Evolutionary conservation across 306 rosid species (phyloP).

Genomic region (Senna siamea): DNA sequence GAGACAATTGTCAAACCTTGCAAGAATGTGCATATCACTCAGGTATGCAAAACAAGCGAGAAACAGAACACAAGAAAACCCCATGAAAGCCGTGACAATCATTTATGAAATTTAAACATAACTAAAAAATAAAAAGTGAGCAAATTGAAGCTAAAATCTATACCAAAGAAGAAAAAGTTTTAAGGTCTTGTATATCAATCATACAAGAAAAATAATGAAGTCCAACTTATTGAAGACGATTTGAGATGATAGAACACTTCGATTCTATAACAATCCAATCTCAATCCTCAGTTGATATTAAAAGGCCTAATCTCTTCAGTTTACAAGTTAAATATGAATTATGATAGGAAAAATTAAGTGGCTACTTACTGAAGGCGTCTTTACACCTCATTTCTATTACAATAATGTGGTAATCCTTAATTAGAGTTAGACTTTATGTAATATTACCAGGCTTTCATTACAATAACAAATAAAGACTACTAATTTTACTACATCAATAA

Average conservation of each 20-base stretch:
- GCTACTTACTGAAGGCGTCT: too few species aligned
- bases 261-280: neutral
- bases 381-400: too few species aligned
- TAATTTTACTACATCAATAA: neutral
- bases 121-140: neutral
- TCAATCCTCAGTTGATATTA: slow-evolving; percentile 1
- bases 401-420: too few species aligned
- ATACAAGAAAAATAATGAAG: neutral
- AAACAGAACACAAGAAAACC: neutral
- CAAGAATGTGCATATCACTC: too few species aligned
- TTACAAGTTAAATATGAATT: too few species aligned
- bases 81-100: neutral
- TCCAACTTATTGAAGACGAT: neutral
- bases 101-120: slow-evolving; percentile 17
- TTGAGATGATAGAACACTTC: slow-evolving; percentile 13
- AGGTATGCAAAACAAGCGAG: neutral
- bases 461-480: neutral
- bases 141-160: slow-evolving; percentile 2
- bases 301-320: neutral
- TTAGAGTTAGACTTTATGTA: neutral
- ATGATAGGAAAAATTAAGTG: neutral
- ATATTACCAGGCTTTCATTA: neutral
- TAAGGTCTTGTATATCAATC: neutral
- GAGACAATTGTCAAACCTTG: too few species aligned
- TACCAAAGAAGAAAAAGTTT: neutral